Evolutionary conservation across 2,329 filamentous ascomycete genomes (phyloP).

Genomic region (Knufia petricola): DNA sequence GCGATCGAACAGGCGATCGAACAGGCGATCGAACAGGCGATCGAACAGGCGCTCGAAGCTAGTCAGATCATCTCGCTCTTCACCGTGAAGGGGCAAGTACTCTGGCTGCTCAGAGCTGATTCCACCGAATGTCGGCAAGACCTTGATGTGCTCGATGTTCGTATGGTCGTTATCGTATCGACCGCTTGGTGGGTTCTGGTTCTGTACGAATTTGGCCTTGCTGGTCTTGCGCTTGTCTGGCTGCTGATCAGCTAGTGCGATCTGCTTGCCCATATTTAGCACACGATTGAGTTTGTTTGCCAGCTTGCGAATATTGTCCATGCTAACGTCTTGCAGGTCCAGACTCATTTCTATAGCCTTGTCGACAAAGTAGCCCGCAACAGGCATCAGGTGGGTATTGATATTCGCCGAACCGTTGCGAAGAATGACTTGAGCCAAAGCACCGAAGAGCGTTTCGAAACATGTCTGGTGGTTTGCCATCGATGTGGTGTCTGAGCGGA

Average conservation of each 20-base stretch:
- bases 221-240: not conserved
- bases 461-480: not conserved
- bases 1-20: no score
- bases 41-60: constrained; percentile 38
- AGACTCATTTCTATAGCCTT: constrained; percentile 1
- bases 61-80: constrained; percentile 31
- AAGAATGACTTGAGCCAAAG: not conserved
- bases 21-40: no score
- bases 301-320: not conserved
- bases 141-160: constrained; percentile 51
- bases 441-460: not conserved
- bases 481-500: not conserved
- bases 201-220: constrained; percentile 6
- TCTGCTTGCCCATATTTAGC: not conserved
- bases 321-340: not conserved
- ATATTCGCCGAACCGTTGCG: not conserved
- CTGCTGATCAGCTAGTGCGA: not conserved
- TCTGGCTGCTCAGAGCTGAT: constrained; percentile 40
- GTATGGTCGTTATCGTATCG: constrained; percentile 63
- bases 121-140: constrained; percentile 59
- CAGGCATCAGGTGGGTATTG: not conserved
- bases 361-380: not conserved
- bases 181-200: constrained; percentile 43
- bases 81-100: constrained; percentile 26
- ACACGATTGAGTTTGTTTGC: not conserved